A percentile compares a stretch with the other conserved stretches of the same genome.
These are phyloP conservation scores for Colletotrichum spaethianum DNA, from an alignment of 2,329 filamentous ascomycete genomes.

Conservation along the genomic window DNA sequence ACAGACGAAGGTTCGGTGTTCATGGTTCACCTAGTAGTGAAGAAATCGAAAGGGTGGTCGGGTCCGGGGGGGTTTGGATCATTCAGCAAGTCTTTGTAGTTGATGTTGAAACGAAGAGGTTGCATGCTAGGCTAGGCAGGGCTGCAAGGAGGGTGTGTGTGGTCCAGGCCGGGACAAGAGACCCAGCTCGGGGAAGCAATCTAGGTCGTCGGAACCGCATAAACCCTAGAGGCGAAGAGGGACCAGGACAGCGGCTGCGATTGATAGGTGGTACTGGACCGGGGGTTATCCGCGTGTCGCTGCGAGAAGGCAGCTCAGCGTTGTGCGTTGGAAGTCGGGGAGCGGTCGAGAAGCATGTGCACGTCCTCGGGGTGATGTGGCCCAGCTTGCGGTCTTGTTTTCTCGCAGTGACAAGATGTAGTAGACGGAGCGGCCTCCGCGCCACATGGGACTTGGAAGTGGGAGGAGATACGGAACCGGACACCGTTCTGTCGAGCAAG, in stretches of 20 bases:
- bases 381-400: background rate
- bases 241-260: background rate
- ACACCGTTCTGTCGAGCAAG: background rate
- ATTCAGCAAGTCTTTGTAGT: constrained; percentile 28
- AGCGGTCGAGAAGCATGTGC: background rate
- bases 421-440: constrained; percentile 6
- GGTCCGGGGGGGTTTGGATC: background rate
- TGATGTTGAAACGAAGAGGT: constrained; percentile 18
- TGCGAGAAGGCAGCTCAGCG: background rate
- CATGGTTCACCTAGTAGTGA: constrained; percentile 43
- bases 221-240: constrained; percentile 15
- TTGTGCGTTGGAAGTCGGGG: background rate
- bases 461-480: constrained; percentile 11
- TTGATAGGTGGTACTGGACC: constrained; percentile 4
- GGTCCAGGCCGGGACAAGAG: constrained; percentile 10
- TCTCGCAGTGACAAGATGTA: constrained; percentile 23
- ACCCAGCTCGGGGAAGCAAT: background rate
- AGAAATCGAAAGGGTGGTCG: constrained; percentile 1
- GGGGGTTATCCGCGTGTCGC: constrained; percentile 7
- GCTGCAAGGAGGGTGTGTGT: background rate
- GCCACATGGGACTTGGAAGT: constrained; percentile 14
- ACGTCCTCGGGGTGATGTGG: background rate
- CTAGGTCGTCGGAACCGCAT: background rate
- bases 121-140: constrained; percentile 20
- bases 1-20: constrained; percentile 32